Evolutionary conservation across 2,329 filamentous ascomycete species (phyloP), one percentile per base, ranked within the genome.

Genomic region (Byssothecium circinans): DNA sequence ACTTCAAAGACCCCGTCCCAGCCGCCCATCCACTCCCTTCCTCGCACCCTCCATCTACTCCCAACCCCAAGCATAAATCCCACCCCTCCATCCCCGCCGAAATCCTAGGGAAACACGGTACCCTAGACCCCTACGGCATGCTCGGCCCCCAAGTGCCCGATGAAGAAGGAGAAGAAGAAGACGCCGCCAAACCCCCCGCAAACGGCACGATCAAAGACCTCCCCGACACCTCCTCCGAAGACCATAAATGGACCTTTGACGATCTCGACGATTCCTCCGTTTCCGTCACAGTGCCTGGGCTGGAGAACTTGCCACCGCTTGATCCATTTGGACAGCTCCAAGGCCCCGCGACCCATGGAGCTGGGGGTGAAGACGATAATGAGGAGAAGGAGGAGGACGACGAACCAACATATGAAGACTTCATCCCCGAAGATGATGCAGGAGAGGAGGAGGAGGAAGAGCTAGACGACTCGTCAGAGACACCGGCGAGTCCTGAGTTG

Each of bases 51-150:
- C n/a, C n/a, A n/a, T n/a, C n/a, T n/a, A n/a, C n/a, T n/a, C n/a
- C n/a, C n/a, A n/a, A n/a, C 3, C 35, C 37, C 25, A 15, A 38
- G 18, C 15, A 39, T 8, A 41, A 42, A 27, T 35, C 18, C 12
- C 18, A 15, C 39, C 35, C 19, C 19, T 38, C 25, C 32, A 43
- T 30, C 39, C 41, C 40, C 25, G 41, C 33, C 2, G 34, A 30
- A 32, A 42, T 47, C 34, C 39, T 47, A 30, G 45, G 45, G 8
- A 35, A 35, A 22, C 33, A 42, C 17, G 45, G 45, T 10, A 47
- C 37, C 4, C 38, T 30, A 11, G 43, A 43, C 17, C 40, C 43
- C 8, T 45, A 45, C 18, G 47, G 42, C n/a, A 37, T 37, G 17
- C 18, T 12, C 11, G 35, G 35, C 12, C 34, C 34, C 6, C 34